Conservation (phyloP, 2,329 filamentous ascomycete species). For the Penicillium italicum region DNA sequence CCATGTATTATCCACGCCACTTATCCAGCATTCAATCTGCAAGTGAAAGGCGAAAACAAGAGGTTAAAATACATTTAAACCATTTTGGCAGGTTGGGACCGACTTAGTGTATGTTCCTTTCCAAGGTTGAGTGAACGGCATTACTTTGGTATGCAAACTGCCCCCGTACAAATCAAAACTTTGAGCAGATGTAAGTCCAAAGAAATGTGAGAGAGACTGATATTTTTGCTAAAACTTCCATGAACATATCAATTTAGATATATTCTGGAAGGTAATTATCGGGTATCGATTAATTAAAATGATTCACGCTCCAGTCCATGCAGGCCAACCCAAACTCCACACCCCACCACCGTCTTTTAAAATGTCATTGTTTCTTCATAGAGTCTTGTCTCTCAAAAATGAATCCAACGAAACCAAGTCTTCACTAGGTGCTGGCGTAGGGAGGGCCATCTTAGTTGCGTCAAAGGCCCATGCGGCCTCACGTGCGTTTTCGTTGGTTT, state of each 20-base stretch:
- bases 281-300: constrained; percentile 3
- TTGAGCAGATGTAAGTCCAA: background rate
- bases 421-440: constrained; percentile 22
- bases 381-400: constrained; percentile 19
- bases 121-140: background rate
- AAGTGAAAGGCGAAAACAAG: too few species aligned
- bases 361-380: constrained; percentile 6
- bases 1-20: background rate
- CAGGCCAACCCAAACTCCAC: constrained; percentile 12
- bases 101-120: background rate
- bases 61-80: background rate
- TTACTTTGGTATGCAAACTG: too few species aligned
- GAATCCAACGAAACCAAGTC: constrained; percentile 26
- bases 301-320: constrained; percentile 13
- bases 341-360: constrained; percentile 3
- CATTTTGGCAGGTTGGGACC: background rate
- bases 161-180: background rate
- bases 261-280: background rate
- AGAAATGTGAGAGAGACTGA: background rate
- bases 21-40: too few species aligned
- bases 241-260: background rate
- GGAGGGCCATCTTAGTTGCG: constrained; percentile 33
- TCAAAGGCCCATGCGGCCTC: constrained; percentile 38
- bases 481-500: constrained; percentile 22
- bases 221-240: background rate